Evolutionary conservation across 192 early-diverging fungal genomes (phyloP).

Genomic region (Gonapodya prolifera): DNA sequence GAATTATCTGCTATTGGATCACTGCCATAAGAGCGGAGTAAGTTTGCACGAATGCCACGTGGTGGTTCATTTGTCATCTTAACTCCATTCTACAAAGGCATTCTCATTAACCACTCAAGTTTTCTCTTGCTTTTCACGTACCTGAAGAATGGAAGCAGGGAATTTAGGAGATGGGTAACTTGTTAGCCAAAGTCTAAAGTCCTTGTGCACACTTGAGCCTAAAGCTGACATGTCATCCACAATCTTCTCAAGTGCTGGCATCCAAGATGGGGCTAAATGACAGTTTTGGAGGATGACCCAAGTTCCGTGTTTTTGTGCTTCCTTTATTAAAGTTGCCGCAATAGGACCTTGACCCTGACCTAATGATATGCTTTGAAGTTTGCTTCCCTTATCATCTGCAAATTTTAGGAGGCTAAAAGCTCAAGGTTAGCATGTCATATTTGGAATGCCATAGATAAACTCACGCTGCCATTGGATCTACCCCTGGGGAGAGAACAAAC

Average conservation of each 20-base stretch:
- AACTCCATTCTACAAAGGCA: constrained; percentile 52
- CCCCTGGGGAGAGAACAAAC: constrained; percentile 45
- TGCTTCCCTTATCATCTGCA: constrained; percentile 37
- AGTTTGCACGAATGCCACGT: constrained; percentile 34
- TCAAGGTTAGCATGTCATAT: not conserved
- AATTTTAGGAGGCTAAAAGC: constrained; percentile 25
- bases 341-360: constrained; percentile 54
- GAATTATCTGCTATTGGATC: constrained; percentile 43
- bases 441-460: not conserved
- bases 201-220: constrained; percentile 29
- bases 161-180: constrained; percentile 44
- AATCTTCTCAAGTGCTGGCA: constrained; percentile 43
- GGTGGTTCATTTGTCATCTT: constrained; percentile 55
- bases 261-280: constrained; percentile 51
- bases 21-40: constrained; percentile 31
- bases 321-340: constrained; percentile 38
- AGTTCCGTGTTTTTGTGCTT: constrained; percentile 28
- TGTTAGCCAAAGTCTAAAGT: constrained; percentile 44
- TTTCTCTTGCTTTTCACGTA: constrained; percentile 44
- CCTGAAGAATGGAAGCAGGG: constrained; percentile 37
- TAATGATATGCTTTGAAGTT: constrained; percentile 37
- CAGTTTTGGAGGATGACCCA: constrained; percentile 58
- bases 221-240: constrained; percentile 37
- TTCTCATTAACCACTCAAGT: constrained; percentile 32
- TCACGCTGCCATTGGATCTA: constrained; percentile 38